Percentiles rank a stretch among this genome's conserved stretches.
Evolutionary conservation across 345 rosid species (phyloP).

Genomic region (Lepidium didymum): DNA sequence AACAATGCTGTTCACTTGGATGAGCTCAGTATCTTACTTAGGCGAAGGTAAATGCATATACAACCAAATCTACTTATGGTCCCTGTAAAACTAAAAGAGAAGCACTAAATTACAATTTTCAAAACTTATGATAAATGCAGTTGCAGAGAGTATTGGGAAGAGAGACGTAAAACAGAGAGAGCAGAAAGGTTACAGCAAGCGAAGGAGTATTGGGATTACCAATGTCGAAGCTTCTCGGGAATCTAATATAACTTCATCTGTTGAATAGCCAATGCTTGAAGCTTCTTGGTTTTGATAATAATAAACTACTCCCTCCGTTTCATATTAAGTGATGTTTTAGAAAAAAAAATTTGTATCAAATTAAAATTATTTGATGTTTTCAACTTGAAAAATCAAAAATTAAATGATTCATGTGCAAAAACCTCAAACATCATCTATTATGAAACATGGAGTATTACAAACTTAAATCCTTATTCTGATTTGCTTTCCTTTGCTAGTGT

Average conservation of each 20-base stretch:
- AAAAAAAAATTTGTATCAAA: no score
- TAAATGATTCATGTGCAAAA: no score
- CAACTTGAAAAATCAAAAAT: no score
- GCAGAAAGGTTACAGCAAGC: slow-evolving; percentile 59
- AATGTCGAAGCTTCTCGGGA: slow-evolving; percentile 64
- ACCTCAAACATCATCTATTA: no score
- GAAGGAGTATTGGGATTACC: slow-evolving; percentile 80
- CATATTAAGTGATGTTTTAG: no score
- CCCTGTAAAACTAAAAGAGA: not conserved
- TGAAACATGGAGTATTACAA: no score
- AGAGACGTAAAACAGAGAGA: slow-evolving; percentile 62
- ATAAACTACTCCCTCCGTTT: no score
- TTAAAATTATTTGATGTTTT: no score
- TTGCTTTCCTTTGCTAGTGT: not conserved
- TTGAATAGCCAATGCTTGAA: not conserved
- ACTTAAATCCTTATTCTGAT: not conserved
- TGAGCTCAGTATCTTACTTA: slow-evolving; percentile 59
- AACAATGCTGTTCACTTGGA: slow-evolving; percentile 75
- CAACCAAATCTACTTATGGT: not conserved
- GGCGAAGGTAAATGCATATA: slow-evolving; percentile 46
- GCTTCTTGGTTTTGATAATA: slow-evolving; percentile 2
- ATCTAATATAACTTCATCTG: slow-evolving; percentile 27
- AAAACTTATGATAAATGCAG: slow-evolving; percentile 28
- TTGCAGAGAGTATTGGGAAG: slow-evolving; percentile 66
- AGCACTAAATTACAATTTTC: not conserved